Evolutionary conservation across 2,329 filamentous ascomycete species (phyloP), one percentile per base, ranked within the genome.

Genomic region (Aspergillus latus): DNA sequence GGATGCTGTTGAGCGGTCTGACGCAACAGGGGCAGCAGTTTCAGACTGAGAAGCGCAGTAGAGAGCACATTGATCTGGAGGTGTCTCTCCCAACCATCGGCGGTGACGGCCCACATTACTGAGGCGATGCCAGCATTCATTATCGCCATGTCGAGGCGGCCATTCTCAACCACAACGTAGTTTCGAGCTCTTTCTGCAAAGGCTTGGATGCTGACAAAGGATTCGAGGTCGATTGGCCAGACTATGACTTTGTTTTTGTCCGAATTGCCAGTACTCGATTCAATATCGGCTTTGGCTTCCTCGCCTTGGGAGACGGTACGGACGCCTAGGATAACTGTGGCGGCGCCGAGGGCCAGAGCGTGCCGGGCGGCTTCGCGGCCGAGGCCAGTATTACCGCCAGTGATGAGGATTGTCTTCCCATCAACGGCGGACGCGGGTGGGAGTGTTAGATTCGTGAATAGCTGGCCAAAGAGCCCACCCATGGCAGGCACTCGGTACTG

Each of bases 141-240:
- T 0, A 78, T 46, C 0, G 68, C 69, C 2, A 70, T 66, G 57
- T 78, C 76, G 4, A 78, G 48, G 1, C 69, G 57, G 1, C 62
- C 52, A n/a, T n/a, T n/a, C 0, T 74, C 63, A 6, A 63, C 61
- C 5, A 54, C 58, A 2, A 59, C 50, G 21, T 76, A 60, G 7
- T 62, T 62, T 10, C 65, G 61, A 15, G 64, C 70, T 10, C 66
- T 60, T 30, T 66, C 62, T 1, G 68, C 74, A 47, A 78, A 78
- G 1, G 63, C 64, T 42, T 68, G 67, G 2, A 80, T 74, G 13
- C 67, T 75, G 2, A 67, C 64, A 52, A 75, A 78, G 16, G 64
- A 71, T 5, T 61, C 53, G 36, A 80, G 69, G 61, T 81, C 78
- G 2, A 82, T 66, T 2, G 67, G 65, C 78, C 78, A 80, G 10